Evolutionary conservation across 768 basidiomycete genomes (phyloP), one percentile per base, ranked within the genome.

Genomic region (Suillus occidentalis): DNA sequence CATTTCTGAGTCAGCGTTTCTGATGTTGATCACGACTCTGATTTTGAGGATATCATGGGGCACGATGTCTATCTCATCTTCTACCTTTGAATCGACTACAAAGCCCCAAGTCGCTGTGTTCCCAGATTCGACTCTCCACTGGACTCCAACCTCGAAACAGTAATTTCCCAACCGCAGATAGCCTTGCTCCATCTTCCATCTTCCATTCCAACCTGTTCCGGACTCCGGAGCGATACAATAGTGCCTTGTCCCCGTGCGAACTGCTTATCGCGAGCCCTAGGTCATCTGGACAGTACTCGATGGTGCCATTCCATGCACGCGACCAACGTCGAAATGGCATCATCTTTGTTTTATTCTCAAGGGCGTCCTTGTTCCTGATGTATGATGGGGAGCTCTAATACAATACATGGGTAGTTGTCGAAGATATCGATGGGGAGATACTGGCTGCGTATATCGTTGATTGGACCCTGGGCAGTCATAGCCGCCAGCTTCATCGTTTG

Each of bases 401-500:
- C 14, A 4, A 25, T 1, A 36, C 14, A 20, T 22, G 37, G 16
- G 2, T 56, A 20, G 16, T 56, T 36, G 66, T 77, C 68, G 76
- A 77, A 60, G 68, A 70, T 56, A 66, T 77, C 39, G 60, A 68
- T 18, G 76, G 73, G 14, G 45, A 65, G 22, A 69, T 64, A 59
- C 70, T 78, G 34, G 47, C 58, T 43, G 66, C 62, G 53, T 70
- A 72, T 39, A 65, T 67, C 36, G 64, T 76, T 25, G 72, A 72
- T 1, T 75, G 70, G 58, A 74, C 73, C 8, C 56, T 78, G 8
- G 71, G 76, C 3, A 47, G 70, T 16, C 76, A 76, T 58, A 50
- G 76, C 12, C 58, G 63, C 25, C 73, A 74, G 62, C 71, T 78
- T 20, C 72, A 72, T 13, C 36, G 42, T n/a, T 5, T 71, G 22